Conservation (phyloP, 2,329 filamentous ascomycete genomes). For the Orbilia quercus region DNA sequence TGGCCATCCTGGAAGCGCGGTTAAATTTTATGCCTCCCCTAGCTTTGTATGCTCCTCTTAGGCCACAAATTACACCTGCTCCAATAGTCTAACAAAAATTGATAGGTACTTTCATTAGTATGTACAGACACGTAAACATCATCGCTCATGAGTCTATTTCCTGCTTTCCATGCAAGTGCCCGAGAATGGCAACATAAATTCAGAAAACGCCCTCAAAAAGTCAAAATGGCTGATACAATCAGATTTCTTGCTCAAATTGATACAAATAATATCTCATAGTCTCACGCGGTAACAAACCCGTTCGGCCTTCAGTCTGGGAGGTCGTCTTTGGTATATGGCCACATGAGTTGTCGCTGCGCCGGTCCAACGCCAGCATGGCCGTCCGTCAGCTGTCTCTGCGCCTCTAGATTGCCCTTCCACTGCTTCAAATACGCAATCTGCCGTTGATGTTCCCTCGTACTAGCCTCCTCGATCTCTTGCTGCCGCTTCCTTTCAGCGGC, state of each 20-base stretch:
- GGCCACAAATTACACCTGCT: not conserved
- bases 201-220: constrained; percentile 18
- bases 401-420: constrained; percentile 44
- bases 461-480: constrained; percentile 45
- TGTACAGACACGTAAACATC: constrained; percentile 14
- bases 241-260: constrained; percentile 33
- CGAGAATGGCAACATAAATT: constrained; percentile 2
- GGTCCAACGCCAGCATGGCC: constrained; percentile 17
- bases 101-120: constrained; percentile 4
- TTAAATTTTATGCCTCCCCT: not conserved
- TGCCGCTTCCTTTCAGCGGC: constrained; percentile 45
- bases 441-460: constrained; percentile 29
- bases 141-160: constrained; percentile 36
- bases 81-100: not conserved
- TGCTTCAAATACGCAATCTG: constrained; percentile 48
- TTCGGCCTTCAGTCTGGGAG: constrained; percentile 31
- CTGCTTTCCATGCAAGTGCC: not conserved
- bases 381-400: constrained; percentile 45
- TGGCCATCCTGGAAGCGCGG: not conserved
- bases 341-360: constrained; percentile 28
- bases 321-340: constrained; percentile 52
- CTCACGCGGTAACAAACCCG: not conserved
- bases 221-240: not conserved
- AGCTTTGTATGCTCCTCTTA: not conserved
- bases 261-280: not conserved